Conservation (phyloP, 345 rosid species). For the Dimocarpus longan region DNA sequence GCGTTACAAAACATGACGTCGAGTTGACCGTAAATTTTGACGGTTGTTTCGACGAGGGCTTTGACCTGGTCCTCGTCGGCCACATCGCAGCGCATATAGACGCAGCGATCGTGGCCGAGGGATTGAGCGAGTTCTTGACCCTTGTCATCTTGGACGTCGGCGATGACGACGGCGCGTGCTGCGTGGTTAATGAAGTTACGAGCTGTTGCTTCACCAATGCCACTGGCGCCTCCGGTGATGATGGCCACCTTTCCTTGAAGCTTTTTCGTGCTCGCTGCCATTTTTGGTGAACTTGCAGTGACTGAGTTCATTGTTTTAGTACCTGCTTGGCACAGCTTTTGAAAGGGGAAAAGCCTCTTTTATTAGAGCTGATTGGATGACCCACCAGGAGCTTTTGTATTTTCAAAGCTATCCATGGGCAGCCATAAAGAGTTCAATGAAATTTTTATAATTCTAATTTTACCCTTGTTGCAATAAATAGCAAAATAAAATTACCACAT, state of each 20-base stretch:
- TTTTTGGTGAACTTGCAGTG: not conserved
- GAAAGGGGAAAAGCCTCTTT: too few species aligned
- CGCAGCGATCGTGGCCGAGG: slow-evolving; percentile 9
- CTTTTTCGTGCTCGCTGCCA: not conserved
- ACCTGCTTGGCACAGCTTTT: too few species aligned
- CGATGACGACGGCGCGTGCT: slow-evolving; percentile 25
- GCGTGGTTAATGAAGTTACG: slow-evolving; percentile 19
- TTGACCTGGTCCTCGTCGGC: slow-evolving; percentile 31
- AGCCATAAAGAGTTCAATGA: too few species aligned
- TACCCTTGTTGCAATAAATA: too few species aligned
- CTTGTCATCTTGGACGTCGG: slow-evolving; percentile 27
- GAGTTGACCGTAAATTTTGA: slow-evolving; percentile 22
- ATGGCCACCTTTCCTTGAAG: slow-evolving; percentile 31
- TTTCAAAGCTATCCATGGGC: too few species aligned
- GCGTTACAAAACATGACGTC: slow-evolving; percentile 43
- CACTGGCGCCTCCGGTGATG: slow-evolving; percentile 31
- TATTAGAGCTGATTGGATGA: too few species aligned
- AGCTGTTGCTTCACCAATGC: slow-evolving; percentile 26
- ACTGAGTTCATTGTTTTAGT: too few species aligned
- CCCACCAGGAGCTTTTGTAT: too few species aligned
- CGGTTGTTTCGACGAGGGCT: slow-evolving; percentile 23
- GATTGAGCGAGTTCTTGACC: slow-evolving; percentile 26
- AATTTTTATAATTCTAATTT: too few species aligned
- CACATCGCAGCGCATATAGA: slow-evolving; percentile 32
- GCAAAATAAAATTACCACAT: too few species aligned